Evolutionary conservation across 345 rosid species (phyloP), one percentile per base, ranked within the genome.

Genomic region (Psidium friedrichsthalianum): DNA sequence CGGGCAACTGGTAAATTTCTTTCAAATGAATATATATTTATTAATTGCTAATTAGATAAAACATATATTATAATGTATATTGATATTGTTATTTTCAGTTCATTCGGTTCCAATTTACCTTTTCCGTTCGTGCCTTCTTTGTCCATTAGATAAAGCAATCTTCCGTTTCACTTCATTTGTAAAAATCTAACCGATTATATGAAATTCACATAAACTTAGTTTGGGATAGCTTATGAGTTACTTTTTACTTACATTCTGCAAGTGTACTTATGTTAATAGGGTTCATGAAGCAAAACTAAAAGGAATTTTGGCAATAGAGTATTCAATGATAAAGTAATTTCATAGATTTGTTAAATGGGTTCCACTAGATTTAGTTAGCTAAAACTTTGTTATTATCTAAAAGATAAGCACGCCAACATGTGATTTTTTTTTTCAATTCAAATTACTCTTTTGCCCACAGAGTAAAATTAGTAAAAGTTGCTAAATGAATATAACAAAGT

Each of bases 241-340:
- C 32, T 29, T 59, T 59, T 20, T 27, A 27, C 74, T 27, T 27
- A 27, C 36, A 13, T 27, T 16, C 40, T 59, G 20, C 5, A 0
- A 27, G 5, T 13, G 6, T 1, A 12, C 2, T 0, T 27, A 27
- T 3, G 0, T 27, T 59, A 27, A 14, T 6, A 12, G 10, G 36
- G 20, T 14, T 59, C 15, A 3, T 6, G 15, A 0, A 0, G 74
- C 0, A 59, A 59, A 8, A 59, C 3, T 6, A 40, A 3, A 14
- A 20, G 21, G 74, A 27, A 59, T 12, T 59, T 59, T 59, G 40
- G 5, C 1, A 5, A 27, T 59, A 27, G 14, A 59, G 0, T 2
- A 59, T 27, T 58, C 36, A 16, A 27, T 3, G 0, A 13, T 59
- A 13, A 0, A 1, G 10, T 59, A 16, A 13, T 59, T 13, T n/a